phyloP scores from a whole-genome alignment of 2,329 filamentous ascomycete genomes.

The Cadophora luteo-olivacea region DNA sequence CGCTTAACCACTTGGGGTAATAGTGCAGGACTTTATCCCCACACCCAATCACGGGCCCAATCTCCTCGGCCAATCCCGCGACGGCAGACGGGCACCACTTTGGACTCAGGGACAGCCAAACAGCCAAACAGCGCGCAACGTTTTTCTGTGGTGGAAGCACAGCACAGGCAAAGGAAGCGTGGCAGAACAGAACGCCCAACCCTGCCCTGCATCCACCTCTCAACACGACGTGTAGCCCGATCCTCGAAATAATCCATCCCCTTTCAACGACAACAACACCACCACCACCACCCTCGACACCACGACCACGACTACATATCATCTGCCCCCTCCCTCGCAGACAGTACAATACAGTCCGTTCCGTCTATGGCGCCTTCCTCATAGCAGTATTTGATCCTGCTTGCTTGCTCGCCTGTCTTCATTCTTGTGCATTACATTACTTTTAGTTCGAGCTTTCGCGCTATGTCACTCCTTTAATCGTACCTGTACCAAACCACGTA shows the following conservation, averaged over 20 bases:
- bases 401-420: conserved; percentile 15
- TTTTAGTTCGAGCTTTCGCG: too few relatives aligned
- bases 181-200: conserved; percentile 10
- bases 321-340: conserved; percentile 19
- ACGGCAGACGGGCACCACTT: not conserved
- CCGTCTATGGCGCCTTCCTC: conserved; percentile 2
- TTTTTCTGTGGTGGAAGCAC: conserved; percentile 21
- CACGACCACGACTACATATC: not conserved
- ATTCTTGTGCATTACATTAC: conserved; percentile 28
- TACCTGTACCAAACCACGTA: too few relatives aligned
- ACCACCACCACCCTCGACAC: not conserved
- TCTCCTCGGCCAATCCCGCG: conserved; percentile 22
- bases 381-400: conserved; percentile 2
- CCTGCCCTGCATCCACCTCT: conserved; percentile 14
- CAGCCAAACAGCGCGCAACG: conserved; percentile 20
- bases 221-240: not conserved
- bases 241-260: conserved; percentile 4
- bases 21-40: conserved; percentile 8
- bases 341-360: not conserved
- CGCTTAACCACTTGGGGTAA: not conserved
- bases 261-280: conserved; percentile 8
- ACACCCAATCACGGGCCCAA: conserved; percentile 18
- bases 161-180: not conserved
- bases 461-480: conserved; percentile 45
- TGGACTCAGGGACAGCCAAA: too few relatives aligned